Base-by-base conservation (phyloP, 1,284 basidiomycete species). In the Agroathelia rolfsii region DNA sequence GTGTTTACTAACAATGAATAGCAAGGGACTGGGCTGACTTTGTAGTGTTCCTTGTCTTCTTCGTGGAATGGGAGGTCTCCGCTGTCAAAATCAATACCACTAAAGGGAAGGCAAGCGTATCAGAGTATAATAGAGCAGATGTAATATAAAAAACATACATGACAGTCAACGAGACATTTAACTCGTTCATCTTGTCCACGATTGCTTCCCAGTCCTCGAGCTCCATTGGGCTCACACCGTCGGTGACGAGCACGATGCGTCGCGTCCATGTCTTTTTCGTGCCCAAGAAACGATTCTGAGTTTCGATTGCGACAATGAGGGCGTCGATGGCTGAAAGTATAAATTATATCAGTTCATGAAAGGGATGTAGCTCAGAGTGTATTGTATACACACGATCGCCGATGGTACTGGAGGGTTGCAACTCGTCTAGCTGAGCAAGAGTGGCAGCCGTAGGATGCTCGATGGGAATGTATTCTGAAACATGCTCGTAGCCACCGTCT, bases 291-390 rank as follows among this genome's bases (percentile, higher is more conserved):
- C 53, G 44, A 34, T 70, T 60, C 54, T 89, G 76, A 9, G 85
- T 81, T 52, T 92, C 78, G 33, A 90, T 71, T 1, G 71, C 86
- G 8, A 93, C 88, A 41, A 94, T 80, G 23, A 95, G 56, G 2
- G 80, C 89, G 44, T 92, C 87, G 30, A 95, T 67, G 3, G 90
- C 89, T 94, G 44, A 4, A 17, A 35, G 29, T 36, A 34, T 5
- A 23, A 24, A 18, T 22, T 24, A 6, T 25, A 30, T 23, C 23
- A 14, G 28, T 33, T 12, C 6, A 8, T 6, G 17, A 15, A 10
- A 29, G 17, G 14, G 22, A 11, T 34, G n/a, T 17, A 12, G 14
- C 10, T 13, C 24, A 7, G 26, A 11, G 12, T 9, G 7, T 11
- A 34, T 8, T 11, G 14, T 49, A 40, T 45, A 55, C 82, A 46